phyloP scores from a whole-genome alignment of 1,284 basidiomycete species.

The Ganoderma resinaceum region DNA sequence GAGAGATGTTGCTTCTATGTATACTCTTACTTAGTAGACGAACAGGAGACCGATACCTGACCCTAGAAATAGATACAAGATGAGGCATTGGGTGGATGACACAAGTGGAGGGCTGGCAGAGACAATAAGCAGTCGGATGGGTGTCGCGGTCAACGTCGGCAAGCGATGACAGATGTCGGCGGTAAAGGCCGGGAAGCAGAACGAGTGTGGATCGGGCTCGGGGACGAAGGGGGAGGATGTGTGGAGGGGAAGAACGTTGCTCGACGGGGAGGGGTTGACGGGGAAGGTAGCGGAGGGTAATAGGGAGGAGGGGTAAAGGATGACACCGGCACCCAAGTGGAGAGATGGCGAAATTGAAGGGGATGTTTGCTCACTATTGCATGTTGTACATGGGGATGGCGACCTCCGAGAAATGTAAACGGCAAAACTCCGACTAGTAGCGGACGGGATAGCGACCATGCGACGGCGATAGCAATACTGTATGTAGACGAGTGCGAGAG shows the following conservation, averaged over 20 bases:
- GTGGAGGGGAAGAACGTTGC: constrained; percentile 18
- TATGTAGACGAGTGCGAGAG: constrained; percentile 37
- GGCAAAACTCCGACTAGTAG: constrained; percentile 34
- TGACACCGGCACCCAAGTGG: constrained; percentile 29
- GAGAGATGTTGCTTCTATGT: constrained; percentile 30
- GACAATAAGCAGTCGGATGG: constrained; percentile 19
- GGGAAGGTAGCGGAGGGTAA: constrained; percentile 6
- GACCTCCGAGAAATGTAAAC: constrained; percentile 34
- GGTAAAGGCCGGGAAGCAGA: constrained; percentile 4
- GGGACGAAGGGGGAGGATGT: neutral
- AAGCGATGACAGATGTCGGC: constrained; percentile 9
- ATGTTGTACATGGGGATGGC: constrained; percentile 41
- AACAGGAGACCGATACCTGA: constrained; percentile 23
- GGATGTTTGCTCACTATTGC: constrained; percentile 39
- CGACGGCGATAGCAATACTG: constrained; percentile 39
- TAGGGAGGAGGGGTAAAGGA: constrained; percentile 6
- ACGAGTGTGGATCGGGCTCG: neutral
- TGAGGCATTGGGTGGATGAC: constrained; percentile 16
- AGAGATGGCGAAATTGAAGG: constrained; percentile 27
- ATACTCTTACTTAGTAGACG: constrained; percentile 31
- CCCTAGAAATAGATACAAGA: constrained; percentile 33
- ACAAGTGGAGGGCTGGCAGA: constrained; percentile 9
- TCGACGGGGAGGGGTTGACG: constrained; percentile 13
- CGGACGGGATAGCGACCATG: constrained; percentile 38
- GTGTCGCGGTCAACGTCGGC: constrained; percentile 33